phyloP scores from a whole-genome alignment of 805 yeast species.

The Saccharomyces paradoxus region DNA sequence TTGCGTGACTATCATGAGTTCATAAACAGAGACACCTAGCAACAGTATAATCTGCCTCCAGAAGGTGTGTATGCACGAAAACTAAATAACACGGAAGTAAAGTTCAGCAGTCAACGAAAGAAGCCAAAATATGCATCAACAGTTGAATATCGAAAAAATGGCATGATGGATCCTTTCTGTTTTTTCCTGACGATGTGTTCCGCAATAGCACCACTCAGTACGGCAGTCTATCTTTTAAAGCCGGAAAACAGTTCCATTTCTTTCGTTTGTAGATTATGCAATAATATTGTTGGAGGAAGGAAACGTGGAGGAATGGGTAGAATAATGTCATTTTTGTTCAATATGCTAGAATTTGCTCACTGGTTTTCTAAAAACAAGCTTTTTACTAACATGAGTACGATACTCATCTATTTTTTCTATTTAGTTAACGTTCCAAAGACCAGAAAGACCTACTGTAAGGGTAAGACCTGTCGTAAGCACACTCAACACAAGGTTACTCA shows the following conservation, averaged over 20 bases:
- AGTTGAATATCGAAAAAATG: background rate
- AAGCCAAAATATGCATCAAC: background rate
- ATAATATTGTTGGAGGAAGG: background rate
- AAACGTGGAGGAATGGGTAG: background rate
- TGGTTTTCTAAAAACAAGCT: background rate
- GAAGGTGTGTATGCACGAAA: background rate
- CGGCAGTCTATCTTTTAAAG: background rate
- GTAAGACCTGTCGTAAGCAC: conserved; percentile 98
- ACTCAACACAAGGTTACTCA: conserved; percentile 99
- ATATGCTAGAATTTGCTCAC: background rate
- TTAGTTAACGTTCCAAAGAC: conserved; percentile 99
- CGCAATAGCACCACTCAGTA: background rate
- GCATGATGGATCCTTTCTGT: background rate
- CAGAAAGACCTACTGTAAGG: conserved; percentile 99
- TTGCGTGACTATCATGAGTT: background rate
- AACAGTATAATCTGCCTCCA: background rate
- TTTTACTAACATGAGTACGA: background rate
- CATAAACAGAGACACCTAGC: background rate
- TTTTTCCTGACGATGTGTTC: background rate
- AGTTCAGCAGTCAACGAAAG: background rate
- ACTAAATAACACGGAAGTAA: background rate
- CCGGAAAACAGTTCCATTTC: background rate
- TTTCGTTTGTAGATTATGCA: too few species aligned
- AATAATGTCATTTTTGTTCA: background rate
- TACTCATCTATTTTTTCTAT: conserved; percentile 3